Conservation (phyloP, 2,329 filamentous ascomycete species). For the Claviceps sp. region DNA sequence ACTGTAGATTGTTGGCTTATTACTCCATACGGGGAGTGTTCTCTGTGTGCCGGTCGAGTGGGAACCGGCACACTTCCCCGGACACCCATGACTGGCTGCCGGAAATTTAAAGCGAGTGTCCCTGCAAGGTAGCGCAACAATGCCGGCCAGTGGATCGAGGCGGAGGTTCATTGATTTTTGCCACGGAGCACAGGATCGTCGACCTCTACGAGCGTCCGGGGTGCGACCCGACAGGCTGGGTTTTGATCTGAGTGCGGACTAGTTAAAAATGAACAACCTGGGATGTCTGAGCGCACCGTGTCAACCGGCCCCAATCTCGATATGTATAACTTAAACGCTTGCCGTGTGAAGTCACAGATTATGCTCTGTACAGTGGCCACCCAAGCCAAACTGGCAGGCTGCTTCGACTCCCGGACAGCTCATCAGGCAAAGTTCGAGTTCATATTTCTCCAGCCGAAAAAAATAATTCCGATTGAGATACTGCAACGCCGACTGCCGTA, state of each 20-base stretch:
- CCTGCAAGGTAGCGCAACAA: not conserved
- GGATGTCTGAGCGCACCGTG: not conserved
- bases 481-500: not conserved
- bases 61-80: conserved; percentile 11
- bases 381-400: not conserved
- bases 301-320: not conserved
- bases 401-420: not conserved
- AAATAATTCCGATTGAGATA: not conserved
- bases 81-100: conserved; percentile 4
- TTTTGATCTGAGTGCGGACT: conserved; percentile 9
- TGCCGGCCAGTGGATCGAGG: not conserved
- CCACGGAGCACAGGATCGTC: not conserved
- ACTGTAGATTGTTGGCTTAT: too few species aligned
- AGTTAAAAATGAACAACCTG: not conserved
- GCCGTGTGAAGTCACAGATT: not conserved
- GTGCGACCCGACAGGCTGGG: conserved; percentile 9
- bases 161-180: not conserved
- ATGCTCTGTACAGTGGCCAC: not conserved
- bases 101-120: not conserved
- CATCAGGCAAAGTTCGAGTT: not conserved
- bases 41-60: conserved; percentile 7
- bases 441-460: not conserved
- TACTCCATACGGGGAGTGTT: conserved; percentile 1
- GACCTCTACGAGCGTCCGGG: conserved; percentile 1
- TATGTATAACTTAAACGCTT: not conserved